Evolutionary conservation across 768 basidiomycete genomes (phyloP), one percentile per base, ranked within the genome.

Genomic region (Gelatoporia subvermispora): DNA sequence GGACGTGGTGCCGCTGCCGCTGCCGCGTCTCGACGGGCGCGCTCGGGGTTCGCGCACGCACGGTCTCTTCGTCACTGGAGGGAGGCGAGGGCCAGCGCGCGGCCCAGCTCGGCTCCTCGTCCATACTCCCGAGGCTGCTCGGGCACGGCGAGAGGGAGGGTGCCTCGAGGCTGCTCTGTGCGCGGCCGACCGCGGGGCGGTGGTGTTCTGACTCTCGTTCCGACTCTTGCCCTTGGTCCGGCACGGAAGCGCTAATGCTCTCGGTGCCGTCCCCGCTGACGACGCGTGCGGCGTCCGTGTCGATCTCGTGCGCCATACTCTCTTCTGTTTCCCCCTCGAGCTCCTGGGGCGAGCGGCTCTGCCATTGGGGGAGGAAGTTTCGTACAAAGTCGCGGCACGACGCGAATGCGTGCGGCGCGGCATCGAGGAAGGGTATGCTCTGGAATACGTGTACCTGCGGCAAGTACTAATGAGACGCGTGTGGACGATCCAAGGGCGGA

Each of bases 401-500:
- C 43, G 74, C 54, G 63, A 88, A 88, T 3, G 89, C 81, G 38
- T 77, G 77, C n/a, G 68, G 74, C 22, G 85, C 68, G 3, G 79
- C 72, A 8, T 80, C 74, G 18, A 90, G 72, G 65, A 91, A 95
- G 0, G 90, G 88, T 57, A 90, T 88, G 15, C 82, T 75, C 63
- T 95, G 93, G 63, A 97, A 97, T 11, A 95, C 88, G 57, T 97
- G 93, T 11, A 93, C 77, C 88, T 90, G 56, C 1, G 9, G 5
- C 3, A 22, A 40, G 4, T 4, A 2, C 11, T n/a, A 21, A 9
- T 20, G 10, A 24, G 41, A 8, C 18, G 23, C 18, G 23, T 7
- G 9, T 4, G 20, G 16, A 4, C 8, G n/a, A 8, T 20, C 7
- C 8, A 8, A 5, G 8, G 7, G 37, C 37, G 5, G 37, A 38